phyloP scores from a whole-genome alignment of 1,284 basidiomycete genomes.

The Sanghuangporus baumii region DNA sequence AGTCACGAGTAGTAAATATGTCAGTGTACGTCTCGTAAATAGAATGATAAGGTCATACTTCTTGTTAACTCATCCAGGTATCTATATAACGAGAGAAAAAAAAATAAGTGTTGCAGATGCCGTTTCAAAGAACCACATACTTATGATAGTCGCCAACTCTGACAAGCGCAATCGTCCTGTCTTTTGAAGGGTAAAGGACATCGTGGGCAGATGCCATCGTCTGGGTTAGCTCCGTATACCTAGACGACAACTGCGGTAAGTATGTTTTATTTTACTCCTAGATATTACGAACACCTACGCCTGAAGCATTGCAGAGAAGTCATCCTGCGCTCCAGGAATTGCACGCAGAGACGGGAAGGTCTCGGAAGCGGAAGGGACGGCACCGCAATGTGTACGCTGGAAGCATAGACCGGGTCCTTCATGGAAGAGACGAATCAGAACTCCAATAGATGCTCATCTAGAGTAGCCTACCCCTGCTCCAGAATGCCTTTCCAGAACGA shows the following conservation, averaged over 20 bases:
- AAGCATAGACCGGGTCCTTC: constrained; percentile 33
- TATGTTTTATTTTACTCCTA: neutral
- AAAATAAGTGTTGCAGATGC: neutral
- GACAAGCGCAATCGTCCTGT: constrained; percentile 30
- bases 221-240: constrained; percentile 31
- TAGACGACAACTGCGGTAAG: neutral
- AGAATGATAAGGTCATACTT: constrained; percentile 1
- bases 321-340: constrained; percentile 21
- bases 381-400: constrained; percentile 19
- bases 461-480: constrained; percentile 25
- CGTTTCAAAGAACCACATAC: constrained; percentile 12
- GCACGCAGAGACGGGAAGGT: constrained; percentile 29
- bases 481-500: constrained; percentile 31
- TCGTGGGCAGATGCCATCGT: constrained; percentile 38
- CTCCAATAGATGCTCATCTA: neutral
- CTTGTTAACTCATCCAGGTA: constrained; percentile 29
- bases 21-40: neutral
- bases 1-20: neutral
- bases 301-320: constrained; percentile 22
- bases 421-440: neutral
- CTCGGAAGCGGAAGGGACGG: constrained; percentile 27
- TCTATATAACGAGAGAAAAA: neutral
- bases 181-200: constrained; percentile 32
- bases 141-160: constrained; percentile 35
- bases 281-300: constrained; percentile 15